phyloP scores from a whole-genome alignment of 2,329 filamentous ascomycete species.

The Colletotrichum chlorophyti region DNA sequence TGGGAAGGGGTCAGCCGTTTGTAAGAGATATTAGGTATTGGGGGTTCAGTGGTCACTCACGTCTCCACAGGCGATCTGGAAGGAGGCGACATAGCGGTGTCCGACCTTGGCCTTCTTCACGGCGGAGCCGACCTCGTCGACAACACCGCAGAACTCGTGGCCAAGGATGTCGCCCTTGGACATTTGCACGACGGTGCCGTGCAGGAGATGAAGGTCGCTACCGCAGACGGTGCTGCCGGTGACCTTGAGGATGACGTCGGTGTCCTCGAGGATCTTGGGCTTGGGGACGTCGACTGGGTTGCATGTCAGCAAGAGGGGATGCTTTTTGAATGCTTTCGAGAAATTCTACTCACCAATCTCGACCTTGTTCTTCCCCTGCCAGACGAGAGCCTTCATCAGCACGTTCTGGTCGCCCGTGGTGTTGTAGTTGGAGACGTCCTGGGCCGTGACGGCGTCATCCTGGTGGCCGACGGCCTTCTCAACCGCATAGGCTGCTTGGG shows the following conservation, averaged over 20 bases:
- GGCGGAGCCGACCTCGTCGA: slow-evolving; percentile 60
- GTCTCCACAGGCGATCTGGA: slow-evolving; percentile 78
- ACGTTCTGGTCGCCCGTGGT: slow-evolving; percentile 54
- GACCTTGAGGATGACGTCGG: slow-evolving; percentile 82
- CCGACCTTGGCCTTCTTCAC: slow-evolving; percentile 63
- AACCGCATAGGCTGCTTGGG: slow-evolving; percentile 70
- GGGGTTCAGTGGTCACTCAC: slow-evolving; percentile 4
- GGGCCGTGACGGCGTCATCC: slow-evolving; percentile 67
- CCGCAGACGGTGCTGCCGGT: slow-evolving; percentile 68
- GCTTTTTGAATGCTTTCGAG: too few species aligned
- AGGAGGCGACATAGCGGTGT: slow-evolving; percentile 80
- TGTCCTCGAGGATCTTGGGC: slow-evolving; percentile 74
- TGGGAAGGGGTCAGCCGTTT: too few species aligned
- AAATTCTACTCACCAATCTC: slow-evolving; percentile 65
- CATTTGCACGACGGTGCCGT: slow-evolving; percentile 63
- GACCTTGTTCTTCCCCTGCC: slow-evolving; percentile 84
- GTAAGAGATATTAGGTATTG: background rate
- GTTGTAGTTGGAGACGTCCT: slow-evolving; percentile 72
- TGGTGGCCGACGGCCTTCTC: slow-evolving; percentile 75
- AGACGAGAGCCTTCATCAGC: slow-evolving; percentile 81
- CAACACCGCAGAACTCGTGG: slow-evolving; percentile 65
- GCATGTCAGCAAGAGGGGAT: background rate
- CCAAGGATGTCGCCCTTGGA: slow-evolving; percentile 72
- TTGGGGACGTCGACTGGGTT: slow-evolving; percentile 66
- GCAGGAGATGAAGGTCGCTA: slow-evolving; percentile 64